Base-by-base conservation (phyloP, 2,329 filamentous ascomycete species). In the Cercospora janseana region DNA sequence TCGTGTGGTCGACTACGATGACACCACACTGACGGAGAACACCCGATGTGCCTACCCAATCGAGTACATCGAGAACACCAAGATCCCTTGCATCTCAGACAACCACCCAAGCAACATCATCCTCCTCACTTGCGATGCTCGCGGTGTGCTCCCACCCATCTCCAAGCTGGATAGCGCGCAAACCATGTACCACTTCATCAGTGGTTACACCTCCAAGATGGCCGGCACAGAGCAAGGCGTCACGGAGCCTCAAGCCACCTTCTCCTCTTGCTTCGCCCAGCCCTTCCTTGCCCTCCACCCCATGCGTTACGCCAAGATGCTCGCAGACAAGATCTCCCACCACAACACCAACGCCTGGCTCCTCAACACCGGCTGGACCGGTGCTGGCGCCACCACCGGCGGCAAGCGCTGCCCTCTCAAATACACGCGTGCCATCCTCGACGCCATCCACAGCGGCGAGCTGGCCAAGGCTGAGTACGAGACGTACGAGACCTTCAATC, bases 161-260 rank as follows among this genome's bases (percentile, higher is more conserved):
- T 96, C 90, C 66, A 97, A 97, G 81, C 86, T 98, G 70, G 84
- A 87, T 79, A 82, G 86, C 59, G 83, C 88, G 66, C 93, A 97
- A 78, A 95, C 90, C 72, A 97, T 98, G 92, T 98, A 97, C 86
- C 93, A 98, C 81, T 98, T 98, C 84, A 98, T 98, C 75, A 95
- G 88, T 13, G 93, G 93, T 64, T 98, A 98, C 81, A 98, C 93
- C 59, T 97, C 92, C 69, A 98, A 98, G 85, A 98, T 98, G 93
- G 93, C 93, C 60, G 93, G 93, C 67, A 98, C 93, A 26, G 93
- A 98, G 77, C 89, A 96, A 60, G 93, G 93, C 67, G 84, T 98
- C 60, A 94, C 88, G 7, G 93, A 98, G 77, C 93, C 93, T 59
- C 89, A 97, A 76, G 93, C 93, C 18, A 98, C 93, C 66, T 98